phyloP scores from a whole-genome alignment of 2,329 filamentous ascomycete species.

The Xylariaceae sp. region DNA sequence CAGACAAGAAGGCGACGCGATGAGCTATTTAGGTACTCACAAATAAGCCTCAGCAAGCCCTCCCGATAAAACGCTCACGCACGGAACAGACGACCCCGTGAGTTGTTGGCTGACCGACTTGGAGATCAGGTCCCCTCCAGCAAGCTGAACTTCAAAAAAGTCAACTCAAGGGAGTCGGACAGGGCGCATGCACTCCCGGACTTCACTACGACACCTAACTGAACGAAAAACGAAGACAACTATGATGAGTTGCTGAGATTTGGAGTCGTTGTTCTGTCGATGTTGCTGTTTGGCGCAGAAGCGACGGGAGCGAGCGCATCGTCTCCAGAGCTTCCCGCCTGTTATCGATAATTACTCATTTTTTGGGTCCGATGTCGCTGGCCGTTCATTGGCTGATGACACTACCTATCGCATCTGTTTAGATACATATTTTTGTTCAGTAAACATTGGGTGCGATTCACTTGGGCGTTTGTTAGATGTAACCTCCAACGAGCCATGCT shows the following conservation, averaged over 20 bases:
- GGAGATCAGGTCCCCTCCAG: neutral
- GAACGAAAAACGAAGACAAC: neutral
- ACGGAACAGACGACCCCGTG: neutral
- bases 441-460: neutral
- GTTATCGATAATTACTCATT: constrained; percentile 22
- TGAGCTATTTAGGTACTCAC: neutral
- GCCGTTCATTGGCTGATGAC: neutral
- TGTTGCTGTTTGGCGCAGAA: neutral
- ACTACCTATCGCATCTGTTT: constrained; percentile 6
- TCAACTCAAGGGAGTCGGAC: neutral
- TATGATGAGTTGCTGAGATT: neutral
- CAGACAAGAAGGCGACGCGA: neutral
- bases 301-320: neutral
- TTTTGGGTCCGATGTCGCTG: constrained; percentile 20
- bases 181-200: neutral
- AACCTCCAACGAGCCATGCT: neutral
- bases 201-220: neutral
- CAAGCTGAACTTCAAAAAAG: neutral
- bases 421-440: constrained; percentile 24
- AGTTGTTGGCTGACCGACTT: neutral
- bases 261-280: neutral
- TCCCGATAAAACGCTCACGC: constrained; percentile 1
- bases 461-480: neutral
- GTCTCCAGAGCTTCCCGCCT: constrained; percentile 1
- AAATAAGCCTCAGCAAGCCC: neutral